phyloP scores from a whole-genome alignment of 2,329 filamentous ascomycete genomes.

The Xylariaceae sp. region DNA sequence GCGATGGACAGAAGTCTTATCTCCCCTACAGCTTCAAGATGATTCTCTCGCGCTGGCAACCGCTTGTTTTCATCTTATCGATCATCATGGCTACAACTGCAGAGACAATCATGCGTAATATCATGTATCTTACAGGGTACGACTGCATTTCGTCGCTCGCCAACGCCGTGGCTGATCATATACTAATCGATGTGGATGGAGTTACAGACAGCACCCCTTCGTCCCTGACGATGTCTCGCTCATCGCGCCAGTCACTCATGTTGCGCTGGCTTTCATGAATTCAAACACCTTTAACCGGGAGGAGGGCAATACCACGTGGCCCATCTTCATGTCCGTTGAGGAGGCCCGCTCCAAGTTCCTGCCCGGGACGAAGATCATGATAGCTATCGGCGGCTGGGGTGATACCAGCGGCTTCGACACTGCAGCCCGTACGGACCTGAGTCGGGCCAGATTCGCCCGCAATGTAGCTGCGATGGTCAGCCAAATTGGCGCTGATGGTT shows the following conservation, averaged over 20 bases:
- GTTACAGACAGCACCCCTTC: slow-evolving; percentile 31
- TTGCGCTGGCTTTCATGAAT: slow-evolving; percentile 52
- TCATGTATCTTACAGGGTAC: slow-evolving; percentile 36
- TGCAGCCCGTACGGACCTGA: slow-evolving; percentile 45
- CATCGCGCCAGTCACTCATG: slow-evolving; percentile 48
- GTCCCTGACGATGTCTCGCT: slow-evolving; percentile 30
- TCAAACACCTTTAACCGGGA: slow-evolving; percentile 47
- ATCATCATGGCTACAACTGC: slow-evolving; percentile 17
- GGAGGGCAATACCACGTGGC: slow-evolving; percentile 42
- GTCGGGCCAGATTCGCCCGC: slow-evolving; percentile 50
- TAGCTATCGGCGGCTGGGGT: slow-evolving; percentile 64
- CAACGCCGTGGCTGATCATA: background rate
- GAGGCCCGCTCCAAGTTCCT: slow-evolving; percentile 51
- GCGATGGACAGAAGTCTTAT: background rate
- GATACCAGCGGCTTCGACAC: slow-evolving; percentile 53
- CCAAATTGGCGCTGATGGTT: slow-evolving; percentile 55
- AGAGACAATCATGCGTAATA: slow-evolving; percentile 27
- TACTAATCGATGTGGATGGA: background rate
- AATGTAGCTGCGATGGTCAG: slow-evolving; percentile 54
- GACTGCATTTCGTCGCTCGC: background rate
- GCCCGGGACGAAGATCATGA: slow-evolving; percentile 53
- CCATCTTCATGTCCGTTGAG: slow-evolving; percentile 48
- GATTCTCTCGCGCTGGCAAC: slow-evolving; percentile 9
- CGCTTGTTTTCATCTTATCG: slow-evolving; percentile 14
- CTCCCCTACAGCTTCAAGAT: slow-evolving; percentile 1